These are phyloP conservation scores for Rhizophagus prolifer DNA, from an alignment of 192 early-diverging fungal species.

Conservation along the genomic window DNA sequence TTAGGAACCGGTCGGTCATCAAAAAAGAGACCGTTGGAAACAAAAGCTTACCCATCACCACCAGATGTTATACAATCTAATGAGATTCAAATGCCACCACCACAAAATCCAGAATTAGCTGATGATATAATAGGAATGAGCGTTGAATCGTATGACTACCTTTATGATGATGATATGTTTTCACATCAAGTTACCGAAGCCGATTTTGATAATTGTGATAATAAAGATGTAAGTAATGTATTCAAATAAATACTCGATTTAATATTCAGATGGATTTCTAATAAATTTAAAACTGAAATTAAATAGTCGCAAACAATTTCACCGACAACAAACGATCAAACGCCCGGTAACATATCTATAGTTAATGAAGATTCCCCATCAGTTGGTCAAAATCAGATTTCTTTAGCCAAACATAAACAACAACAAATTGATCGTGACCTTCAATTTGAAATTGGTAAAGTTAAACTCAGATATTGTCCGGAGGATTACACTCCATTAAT, in stretches of 20 bases:
- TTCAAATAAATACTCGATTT: neutral
- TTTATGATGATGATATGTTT: too few relatives aligned
- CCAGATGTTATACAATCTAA: neutral
- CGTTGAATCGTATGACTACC: neutral
- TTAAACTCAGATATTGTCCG: neutral
- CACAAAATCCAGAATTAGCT: neutral
- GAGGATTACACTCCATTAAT: slow-evolving; percentile 6
- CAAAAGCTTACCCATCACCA: slow-evolving; percentile 18
- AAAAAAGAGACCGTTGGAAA: neutral
- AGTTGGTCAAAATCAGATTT: neutral
- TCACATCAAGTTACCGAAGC: too few relatives aligned
- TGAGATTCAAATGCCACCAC: neutral
- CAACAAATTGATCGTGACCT: neutral
- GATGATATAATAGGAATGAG: neutral
- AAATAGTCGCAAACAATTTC: neutral
- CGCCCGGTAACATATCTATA: neutral
- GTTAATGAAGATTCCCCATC: neutral
- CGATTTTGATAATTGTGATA: slow-evolving; percentile 1
- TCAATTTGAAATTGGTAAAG: too few relatives aligned
- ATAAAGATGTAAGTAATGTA: neutral
- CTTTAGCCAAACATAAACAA: neutral
- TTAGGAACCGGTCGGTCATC: neutral
- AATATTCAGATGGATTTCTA: neutral
- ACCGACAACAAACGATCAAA: neutral
- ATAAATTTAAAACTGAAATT: neutral